A percentile compares a stretch with the other conserved stretches of the same genome.
Evolutionary conservation across 2,329 filamentous ascomycete species (phyloP).

Genomic region (Penicillium sp.): DNA sequence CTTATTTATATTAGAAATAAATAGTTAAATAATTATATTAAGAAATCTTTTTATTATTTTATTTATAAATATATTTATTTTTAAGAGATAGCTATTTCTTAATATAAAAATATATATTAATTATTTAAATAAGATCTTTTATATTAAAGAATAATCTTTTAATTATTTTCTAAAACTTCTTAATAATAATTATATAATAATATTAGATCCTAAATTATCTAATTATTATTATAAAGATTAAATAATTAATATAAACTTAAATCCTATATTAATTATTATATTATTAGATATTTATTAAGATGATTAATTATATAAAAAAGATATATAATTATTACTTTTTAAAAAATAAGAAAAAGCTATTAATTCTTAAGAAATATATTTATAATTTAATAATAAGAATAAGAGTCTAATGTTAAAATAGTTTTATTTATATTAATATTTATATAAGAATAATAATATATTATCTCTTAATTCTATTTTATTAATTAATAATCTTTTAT

Average conservation of each 20-base stretch:
- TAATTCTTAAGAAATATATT: background rate
- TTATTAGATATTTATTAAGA: background rate
- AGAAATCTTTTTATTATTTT: background rate
- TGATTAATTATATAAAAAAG: background rate
- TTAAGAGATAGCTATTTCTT: background rate
- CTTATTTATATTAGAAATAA: background rate
- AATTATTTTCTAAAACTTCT: too few relatives aligned
- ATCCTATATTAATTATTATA: background rate
- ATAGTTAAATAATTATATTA: background rate
- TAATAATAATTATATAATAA: too few relatives aligned
- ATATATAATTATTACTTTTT: too few relatives aligned
- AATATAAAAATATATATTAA: background rate
- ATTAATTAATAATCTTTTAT: too few relatives aligned
- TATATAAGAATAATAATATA: too few relatives aligned
- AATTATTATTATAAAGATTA: background rate
- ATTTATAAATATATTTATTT: background rate
- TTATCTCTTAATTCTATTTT: background rate
- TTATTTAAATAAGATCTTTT: background rate
- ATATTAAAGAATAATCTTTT: background rate
- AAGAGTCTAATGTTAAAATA: too few relatives aligned
- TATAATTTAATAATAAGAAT: background rate
- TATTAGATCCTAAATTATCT: background rate
- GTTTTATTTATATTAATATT: background rate
- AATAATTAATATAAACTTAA: background rate
- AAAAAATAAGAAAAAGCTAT: too few relatives aligned